A percentile compares a stretch with the other conserved stretches of the same genome.
Conservation (phyloP, 179 eudicot species). For the Carnegiea gigantea region DNA sequence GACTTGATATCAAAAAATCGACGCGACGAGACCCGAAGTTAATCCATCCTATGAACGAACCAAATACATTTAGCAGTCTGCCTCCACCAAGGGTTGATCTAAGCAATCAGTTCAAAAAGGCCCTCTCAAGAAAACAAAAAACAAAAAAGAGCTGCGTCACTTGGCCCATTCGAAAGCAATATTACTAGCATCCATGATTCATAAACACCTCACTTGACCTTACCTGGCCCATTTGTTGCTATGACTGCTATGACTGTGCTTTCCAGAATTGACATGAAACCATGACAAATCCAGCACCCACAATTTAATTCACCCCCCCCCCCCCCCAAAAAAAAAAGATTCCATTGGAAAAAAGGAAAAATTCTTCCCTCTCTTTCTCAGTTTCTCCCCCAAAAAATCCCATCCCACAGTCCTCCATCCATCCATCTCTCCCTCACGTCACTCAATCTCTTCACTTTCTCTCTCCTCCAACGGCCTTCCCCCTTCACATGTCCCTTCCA, state of each 20-base stretch:
- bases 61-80: too few relatives aligned
- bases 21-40: too few relatives aligned
- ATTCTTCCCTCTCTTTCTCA: constrained; percentile 4
- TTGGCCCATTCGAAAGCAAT: too few relatives aligned
- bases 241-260: too few relatives aligned
- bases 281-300: not conserved
- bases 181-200: too few relatives aligned
- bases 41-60: too few relatives aligned
- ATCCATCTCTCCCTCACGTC: not conserved
- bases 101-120: not conserved
- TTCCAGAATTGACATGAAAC: not conserved
- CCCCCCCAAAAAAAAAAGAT: not conserved
- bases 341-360: not conserved
- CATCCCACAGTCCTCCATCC: not conserved
- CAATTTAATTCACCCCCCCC: too few relatives aligned
- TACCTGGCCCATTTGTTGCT: too few relatives aligned
- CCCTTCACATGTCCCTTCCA: not conserved
- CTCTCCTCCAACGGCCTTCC: not conserved
- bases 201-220: too few relatives aligned
- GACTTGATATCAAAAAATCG: too few relatives aligned
- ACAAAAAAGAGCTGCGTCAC: too few relatives aligned
- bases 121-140: not conserved
- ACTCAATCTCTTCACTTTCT: not conserved
- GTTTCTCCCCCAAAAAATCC: not conserved
- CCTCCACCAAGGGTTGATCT: not conserved